These are phyloP conservation scores for Cokeromyces recurvatus DNA, from an alignment of 371 early-diverging fungal genomes.

Conservation along the genomic window DNA sequence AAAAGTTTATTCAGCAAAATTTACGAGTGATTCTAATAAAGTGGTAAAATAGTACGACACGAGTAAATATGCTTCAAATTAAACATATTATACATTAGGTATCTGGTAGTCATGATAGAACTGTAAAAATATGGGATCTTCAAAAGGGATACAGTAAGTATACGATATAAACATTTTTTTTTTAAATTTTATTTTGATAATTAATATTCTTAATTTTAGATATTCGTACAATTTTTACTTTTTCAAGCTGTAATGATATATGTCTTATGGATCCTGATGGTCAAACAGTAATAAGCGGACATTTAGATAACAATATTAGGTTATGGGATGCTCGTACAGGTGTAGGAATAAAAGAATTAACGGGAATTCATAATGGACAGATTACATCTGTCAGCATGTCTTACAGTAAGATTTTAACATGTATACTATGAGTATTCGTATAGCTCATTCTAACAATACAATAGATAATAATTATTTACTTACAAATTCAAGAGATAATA, in stretches of 20 bases:
- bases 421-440: not conserved
- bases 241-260: conserved; percentile 93
- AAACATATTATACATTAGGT: conserved; percentile 41
- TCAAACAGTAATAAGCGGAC: conserved; percentile 82
- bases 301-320: conserved; percentile 87
- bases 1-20: conserved; percentile 85
- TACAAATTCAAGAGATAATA: conserved; percentile 92
- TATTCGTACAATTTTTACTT: conserved; percentile 84
- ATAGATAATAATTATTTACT: conserved; percentile 68
- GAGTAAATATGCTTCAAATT: too few relatives aligned
- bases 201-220: too few relatives aligned
- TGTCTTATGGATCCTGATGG: conserved; percentile 81
- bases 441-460: not conserved
- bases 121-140: conserved; percentile 95
- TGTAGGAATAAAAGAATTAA: conserved; percentile 75
- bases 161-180: conserved; percentile 5
- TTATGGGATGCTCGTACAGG: conserved; percentile 90
- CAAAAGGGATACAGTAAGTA: conserved; percentile 80
- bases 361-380: conserved; percentile 82
- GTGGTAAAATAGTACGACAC: too few relatives aligned
- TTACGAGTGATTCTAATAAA: conserved; percentile 71
- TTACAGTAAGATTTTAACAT: conserved; percentile 43
- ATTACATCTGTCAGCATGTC: conserved; percentile 80
- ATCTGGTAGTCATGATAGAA: conserved; percentile 94
- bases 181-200: too few relatives aligned